Percentiles rank a stretch among this genome's conserved stretches.
Conservation (phyloP, 768 basidiomycete species). For the Suillus discolor region DNA sequence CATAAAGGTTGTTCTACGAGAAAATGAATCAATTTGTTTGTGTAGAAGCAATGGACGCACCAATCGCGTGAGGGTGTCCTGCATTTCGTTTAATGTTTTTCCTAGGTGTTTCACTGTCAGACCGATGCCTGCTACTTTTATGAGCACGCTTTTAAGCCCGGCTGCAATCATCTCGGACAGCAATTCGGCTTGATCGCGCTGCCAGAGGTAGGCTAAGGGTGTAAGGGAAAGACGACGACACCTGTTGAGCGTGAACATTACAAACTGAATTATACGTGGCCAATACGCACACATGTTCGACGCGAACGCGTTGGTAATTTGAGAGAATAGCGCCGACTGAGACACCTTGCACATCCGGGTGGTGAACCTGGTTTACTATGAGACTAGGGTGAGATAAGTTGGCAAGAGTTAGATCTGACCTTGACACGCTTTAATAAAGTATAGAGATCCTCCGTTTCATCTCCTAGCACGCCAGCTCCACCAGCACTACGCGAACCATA, state of each 20-base stretch:
- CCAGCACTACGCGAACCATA: constrained; percentile 73
- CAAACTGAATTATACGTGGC: neutral
- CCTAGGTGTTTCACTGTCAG: constrained; percentile 79
- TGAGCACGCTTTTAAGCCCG: constrained; percentile 80
- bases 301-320: constrained; percentile 94
- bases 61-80: constrained; percentile 68
- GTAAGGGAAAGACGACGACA: constrained; percentile 81
- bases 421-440: constrained; percentile 73
- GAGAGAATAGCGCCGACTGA: constrained; percentile 97
- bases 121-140: constrained; percentile 97
- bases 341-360: constrained; percentile 84
- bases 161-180: constrained; percentile 84
- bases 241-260: constrained; percentile 39
- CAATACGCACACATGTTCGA: constrained; percentile 88
- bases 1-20: constrained; percentile 73
- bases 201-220: constrained; percentile 91
- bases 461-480: constrained; percentile 63
- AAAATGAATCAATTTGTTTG: neutral
- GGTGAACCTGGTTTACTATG: constrained; percentile 49
- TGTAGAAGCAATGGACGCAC: constrained; percentile 41
- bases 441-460: constrained; percentile 96
- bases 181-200: constrained; percentile 84
- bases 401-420: constrained; percentile 44
- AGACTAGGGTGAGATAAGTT: neutral
- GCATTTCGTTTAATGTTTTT: constrained; percentile 71